Evolutionary conservation across 2,329 filamentous ascomycete species (phyloP).

Genomic region (Ceratocystis lukuohia): DNA sequence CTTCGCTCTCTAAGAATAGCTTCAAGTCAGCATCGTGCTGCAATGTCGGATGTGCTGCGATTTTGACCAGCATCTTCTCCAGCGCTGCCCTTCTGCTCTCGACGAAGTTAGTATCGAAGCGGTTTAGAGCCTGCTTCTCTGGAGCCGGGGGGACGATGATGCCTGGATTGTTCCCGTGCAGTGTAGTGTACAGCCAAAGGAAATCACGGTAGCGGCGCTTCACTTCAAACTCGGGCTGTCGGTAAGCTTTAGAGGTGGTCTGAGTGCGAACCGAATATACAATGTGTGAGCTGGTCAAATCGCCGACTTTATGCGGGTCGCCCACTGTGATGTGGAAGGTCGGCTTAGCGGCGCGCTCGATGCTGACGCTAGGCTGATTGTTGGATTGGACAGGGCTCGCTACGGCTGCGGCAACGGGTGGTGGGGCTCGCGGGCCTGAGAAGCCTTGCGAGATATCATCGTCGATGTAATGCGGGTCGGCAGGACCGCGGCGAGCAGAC

Average conservation of each 20-base stretch:
- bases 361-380: constrained; percentile 64
- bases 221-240: constrained; percentile 81
- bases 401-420: constrained; percentile 46
- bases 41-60: constrained; percentile 71
- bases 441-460: constrained; percentile 27
- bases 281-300: constrained; percentile 91
- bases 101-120: constrained; percentile 94
- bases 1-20: constrained; percentile 89
- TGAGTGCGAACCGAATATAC: constrained; percentile 90
- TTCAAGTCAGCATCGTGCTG: constrained; percentile 92
- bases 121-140: constrained; percentile 92
- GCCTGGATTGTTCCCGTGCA: constrained; percentile 89
- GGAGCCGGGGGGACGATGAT: constrained; percentile 91
- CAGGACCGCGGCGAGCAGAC: constrained; percentile 31
- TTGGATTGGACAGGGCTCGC: constrained; percentile 39
- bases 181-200: constrained; percentile 88
- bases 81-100: constrained; percentile 81
- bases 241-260: constrained; percentile 94
- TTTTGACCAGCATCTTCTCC: constrained; percentile 97
- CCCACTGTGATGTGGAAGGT: constrained; percentile 83
- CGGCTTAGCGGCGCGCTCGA: constrained; percentile 89
- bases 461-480: constrained; percentile 53
- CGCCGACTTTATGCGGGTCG: constrained; percentile 94
- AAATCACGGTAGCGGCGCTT: constrained; percentile 93
- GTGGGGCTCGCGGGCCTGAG: constrained; percentile 49